Evolutionary conservation across 2,329 filamentous ascomycete species (phyloP), one percentile per base, ranked within the genome.

Genomic region (Sordariomycetes sp.): DNA sequence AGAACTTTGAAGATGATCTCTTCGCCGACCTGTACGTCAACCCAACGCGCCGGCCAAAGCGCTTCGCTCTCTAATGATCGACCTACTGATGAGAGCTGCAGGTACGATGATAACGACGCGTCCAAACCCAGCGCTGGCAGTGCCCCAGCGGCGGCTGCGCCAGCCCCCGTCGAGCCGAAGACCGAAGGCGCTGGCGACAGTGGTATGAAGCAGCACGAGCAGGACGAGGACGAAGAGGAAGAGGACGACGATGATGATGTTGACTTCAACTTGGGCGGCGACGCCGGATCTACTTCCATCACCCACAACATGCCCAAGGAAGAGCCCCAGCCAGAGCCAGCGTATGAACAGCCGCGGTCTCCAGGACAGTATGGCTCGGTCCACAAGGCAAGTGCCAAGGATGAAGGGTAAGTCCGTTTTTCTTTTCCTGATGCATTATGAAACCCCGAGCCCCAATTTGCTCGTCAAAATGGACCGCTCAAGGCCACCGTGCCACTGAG

Each of bases 1-100:
- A 88, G 52, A 84, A 85, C 46, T 79, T 86, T 46, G 87, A 94
- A 48, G 88, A 94, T 53, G 87, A 94, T 71, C 83, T 94, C 61
- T 94, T 94, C 61, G 87, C 87, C 50, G 88, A 94, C 64, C 75
- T 94, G 87, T 94, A 68, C 64, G 86, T 46, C 14, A 16, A 26
- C 18, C n/a, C 30, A 19, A 19, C 9, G 12, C n/a, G 23, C n/a
- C 9, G 10, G 31, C 6, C n/a, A 14, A 27, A 12, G 18, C 27
- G n/a, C 30, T 18, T 11, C 14, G 20, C 30, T 16, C 7, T 15
- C 12, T 19, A 10, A 30, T 25, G n/a, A 20, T 30, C 29, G 10
- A 12, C 15, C 33, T 34, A 33, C 32, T 36, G 10, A 36, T 25
- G 11, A 8, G n/a, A 4, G 11, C 21, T 21, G 20, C 42, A 82